phyloP scores from a whole-genome alignment of 805 yeast genomes.

The Ogataea trehaloabstinens region DNA sequence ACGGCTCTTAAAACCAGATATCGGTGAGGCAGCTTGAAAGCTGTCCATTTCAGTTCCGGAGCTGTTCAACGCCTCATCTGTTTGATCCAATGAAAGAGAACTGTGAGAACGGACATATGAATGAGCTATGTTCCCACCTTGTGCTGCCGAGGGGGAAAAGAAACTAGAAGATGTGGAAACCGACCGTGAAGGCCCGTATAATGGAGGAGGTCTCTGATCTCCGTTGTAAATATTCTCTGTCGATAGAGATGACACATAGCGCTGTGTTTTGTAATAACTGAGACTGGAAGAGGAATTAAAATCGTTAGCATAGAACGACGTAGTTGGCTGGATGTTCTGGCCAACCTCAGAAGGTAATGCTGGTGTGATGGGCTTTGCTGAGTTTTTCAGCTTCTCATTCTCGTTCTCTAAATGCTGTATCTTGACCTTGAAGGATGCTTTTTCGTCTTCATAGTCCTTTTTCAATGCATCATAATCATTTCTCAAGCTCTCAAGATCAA shows the following conservation, averaged over 20 bases:
- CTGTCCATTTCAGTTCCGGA: conserved; percentile 13
- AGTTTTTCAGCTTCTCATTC: conserved; percentile 18
- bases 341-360: not conserved
- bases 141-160: conserved; percentile 9
- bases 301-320: conserved; percentile 31
- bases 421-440: conserved; percentile 21
- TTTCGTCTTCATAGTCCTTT: conserved; percentile 30
- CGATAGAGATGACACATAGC: conserved; percentile 26
- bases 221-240: conserved; percentile 37
- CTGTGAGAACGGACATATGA: conserved; percentile 7
- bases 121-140: not conserved
- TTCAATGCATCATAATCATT: conserved; percentile 28
- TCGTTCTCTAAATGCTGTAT: conserved; percentile 29
- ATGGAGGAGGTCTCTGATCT: conserved; percentile 35
- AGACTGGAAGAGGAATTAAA: conserved; percentile 26
- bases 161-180: conserved; percentile 8
- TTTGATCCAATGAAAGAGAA: conserved; percentile 11
- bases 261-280: conserved; percentile 17
- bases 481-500: conserved; percentile 17
- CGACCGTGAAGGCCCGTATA: conserved; percentile 3
- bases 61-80: conserved; percentile 11
- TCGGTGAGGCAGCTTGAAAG: conserved; percentile 19
- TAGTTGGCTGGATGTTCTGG: not conserved
- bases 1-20: conserved; percentile 12
- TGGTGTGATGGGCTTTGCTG: conserved; percentile 16